Evolutionary conservation across 345 rosid genomes (phyloP).

Genomic region (Salix udensis): DNA sequence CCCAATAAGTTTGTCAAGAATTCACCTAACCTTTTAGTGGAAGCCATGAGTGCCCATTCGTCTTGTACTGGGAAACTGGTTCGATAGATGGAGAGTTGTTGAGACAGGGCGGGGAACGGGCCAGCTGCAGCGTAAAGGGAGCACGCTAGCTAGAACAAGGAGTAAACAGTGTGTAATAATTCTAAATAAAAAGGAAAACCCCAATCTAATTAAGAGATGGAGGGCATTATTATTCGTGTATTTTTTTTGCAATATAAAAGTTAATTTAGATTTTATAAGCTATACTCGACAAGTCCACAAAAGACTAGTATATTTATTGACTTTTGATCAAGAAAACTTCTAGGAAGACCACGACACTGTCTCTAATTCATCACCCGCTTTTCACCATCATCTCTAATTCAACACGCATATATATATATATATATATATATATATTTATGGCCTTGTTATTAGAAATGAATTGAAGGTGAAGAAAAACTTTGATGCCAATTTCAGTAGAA

Average conservation of each 20-base stretch:
- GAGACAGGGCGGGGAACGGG: background rate
- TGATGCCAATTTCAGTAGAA: background rate
- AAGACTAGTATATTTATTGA: too few relatives aligned
- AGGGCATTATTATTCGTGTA: background rate
- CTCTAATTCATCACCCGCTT: background rate
- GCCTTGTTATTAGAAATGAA: background rate
- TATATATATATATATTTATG: too few relatives aligned
- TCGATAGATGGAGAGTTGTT: background rate
- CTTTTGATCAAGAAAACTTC: too few relatives aligned
- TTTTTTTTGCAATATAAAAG: too few relatives aligned
- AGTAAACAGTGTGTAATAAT: background rate
- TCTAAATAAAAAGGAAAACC: background rate
- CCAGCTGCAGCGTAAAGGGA: background rate
- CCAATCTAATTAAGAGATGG: background rate
- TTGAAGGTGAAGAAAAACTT: too few relatives aligned
- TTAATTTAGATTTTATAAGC: too few relatives aligned
- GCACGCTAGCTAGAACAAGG: background rate
- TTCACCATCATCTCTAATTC: background rate
- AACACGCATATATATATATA: too few relatives aligned
- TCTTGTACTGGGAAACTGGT: background rate
- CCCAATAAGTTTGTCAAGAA: background rate
- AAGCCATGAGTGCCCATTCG: constrained; percentile 3
- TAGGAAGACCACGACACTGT: background rate
- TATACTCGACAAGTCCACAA: too few relatives aligned
- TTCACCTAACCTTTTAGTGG: background rate